Base-by-base conservation (phyloP, 805 yeast genomes). In the Yarrowia deformans region DNA sequence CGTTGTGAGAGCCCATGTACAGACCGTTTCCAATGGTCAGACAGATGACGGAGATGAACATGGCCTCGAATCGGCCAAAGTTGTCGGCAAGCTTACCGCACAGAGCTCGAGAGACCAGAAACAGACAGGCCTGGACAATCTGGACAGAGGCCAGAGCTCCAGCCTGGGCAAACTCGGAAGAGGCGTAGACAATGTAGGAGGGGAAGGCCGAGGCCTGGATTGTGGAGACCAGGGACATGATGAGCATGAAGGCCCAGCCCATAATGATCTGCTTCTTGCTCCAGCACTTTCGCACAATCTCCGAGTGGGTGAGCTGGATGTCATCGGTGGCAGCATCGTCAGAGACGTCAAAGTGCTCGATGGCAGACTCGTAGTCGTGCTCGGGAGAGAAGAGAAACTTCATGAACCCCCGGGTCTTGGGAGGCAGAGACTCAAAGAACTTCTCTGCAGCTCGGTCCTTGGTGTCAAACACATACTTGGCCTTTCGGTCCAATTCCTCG, bases 1-100 rank as follows among this genome's bases (percentile, higher is more conserved):
- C 78, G 56, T 77, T 77, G 10, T 56, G 63, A 1, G 63, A 40
- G 37, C 63, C 63, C 63, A 56, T 56, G 48, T 56, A 56, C 39
- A 56, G 32, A n/a, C 63, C 63, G 23, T 29, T 29, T 10, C 63
- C 63, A 18, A 56, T 42, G 8, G 63, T 56, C 29, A 56, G 39
- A 29, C 63, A 56, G 48, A 56, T 32, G 63, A 56, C 63, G 48
- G 63, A 56, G 63, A 56, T 56, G 63, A 56, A 14, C 63, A 56
- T 40, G 39, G 63, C 63, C 63, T 56, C 63, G 63, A 56, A 56
- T 6, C 63, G 48, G 39, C 63, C 63, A 14, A 56, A 56, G 18
- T 56, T 35, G 48, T 56, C 63, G 23, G 63, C 63, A 37, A 56
- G 48, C 48, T 56, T 56, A 6, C 63, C 63, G 48, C 39, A 16